phyloP scores from a whole-genome alignment of 306 rosid species.

The Pterocarpus santalinus region DNA sequence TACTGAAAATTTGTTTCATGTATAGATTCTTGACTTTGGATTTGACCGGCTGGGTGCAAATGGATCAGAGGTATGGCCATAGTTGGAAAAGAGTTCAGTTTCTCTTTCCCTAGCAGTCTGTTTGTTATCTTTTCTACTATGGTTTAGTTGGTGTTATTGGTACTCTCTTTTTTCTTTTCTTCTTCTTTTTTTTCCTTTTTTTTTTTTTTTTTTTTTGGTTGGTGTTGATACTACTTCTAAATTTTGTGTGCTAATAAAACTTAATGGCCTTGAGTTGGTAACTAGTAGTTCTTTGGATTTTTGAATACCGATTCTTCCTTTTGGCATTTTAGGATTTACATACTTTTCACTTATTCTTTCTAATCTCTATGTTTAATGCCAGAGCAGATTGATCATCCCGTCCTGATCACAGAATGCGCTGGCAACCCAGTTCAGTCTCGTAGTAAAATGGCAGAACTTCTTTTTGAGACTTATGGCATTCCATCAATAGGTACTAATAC shows the following conservation, averaged over 20 bases:
- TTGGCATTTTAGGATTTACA: slow-evolving; percentile 15
- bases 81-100: slow-evolving; percentile 11
- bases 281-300: slow-evolving; percentile 36
- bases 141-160: not conserved
- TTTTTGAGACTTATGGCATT: slow-evolving; percentile 96
- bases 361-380: slow-evolving; percentile 65
- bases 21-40: slow-evolving; percentile 89
- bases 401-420: slow-evolving; percentile 91
- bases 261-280: slow-evolving; percentile 11
- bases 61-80: slow-evolving; percentile 76
- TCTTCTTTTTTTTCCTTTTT: too few species aligned
- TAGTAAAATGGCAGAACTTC: slow-evolving; percentile 96
- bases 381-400: slow-evolving; percentile 95
- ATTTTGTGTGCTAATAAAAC: slow-evolving; percentile 19
- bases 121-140: not conserved
- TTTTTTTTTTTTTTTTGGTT: not conserved
- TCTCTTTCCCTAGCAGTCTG: slow-evolving; percentile 17
- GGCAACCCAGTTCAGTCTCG: slow-evolving; percentile 98
- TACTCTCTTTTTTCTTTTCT: too few species aligned
- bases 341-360: slow-evolving; percentile 44
- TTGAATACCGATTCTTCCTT: not conserved
- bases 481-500: slow-evolving; percentile 78
- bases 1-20: slow-evolving; percentile 45
- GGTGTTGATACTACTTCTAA: slow-evolving; percentile 20
- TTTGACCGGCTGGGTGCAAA: slow-evolving; percentile 91